Conservation (phyloP, 169 alveolate genomes). For the Cryptosporidium baileyi region DNA sequence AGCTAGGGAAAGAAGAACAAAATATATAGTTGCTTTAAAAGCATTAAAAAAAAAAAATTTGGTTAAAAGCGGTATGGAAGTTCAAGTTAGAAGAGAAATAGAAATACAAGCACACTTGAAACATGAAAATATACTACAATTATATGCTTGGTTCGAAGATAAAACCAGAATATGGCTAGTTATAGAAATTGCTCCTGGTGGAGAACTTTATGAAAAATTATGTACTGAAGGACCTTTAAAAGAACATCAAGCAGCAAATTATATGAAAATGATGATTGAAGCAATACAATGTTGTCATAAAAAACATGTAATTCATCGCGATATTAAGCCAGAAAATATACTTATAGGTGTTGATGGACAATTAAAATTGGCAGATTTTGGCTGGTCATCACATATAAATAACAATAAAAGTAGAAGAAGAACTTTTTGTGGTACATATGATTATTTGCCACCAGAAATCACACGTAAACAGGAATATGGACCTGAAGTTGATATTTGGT, state of each 20-base stretch:
- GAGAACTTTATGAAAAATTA: conserved; percentile 83
- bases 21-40: conserved; percentile 85
- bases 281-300: conserved; percentile 84
- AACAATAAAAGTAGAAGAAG: conserved; percentile 85
- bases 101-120: conserved; percentile 88
- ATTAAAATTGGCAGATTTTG: conserved; percentile 94
- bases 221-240: conserved; percentile 77
- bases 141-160: conserved; percentile 91
- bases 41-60: conserved; percentile 82
- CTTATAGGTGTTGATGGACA: conserved; percentile 86
- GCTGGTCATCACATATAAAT: conserved; percentile 86
- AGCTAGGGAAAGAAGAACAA: conserved; percentile 83
- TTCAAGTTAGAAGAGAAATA: conserved; percentile 87
- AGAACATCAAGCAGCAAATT: conserved; percentile 83
- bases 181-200: conserved; percentile 91
- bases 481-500: conserved; percentile 90
- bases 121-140: conserved; percentile 84
- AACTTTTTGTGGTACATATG: conserved; percentile 93
- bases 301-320: conserved; percentile 88
- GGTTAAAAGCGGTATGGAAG: conserved; percentile 78
- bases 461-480: conserved; percentile 84
- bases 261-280: conserved; percentile 78
- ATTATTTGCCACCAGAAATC: conserved; percentile 93
- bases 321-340: conserved; percentile 93
- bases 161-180: conserved; percentile 87